These are phyloP conservation scores for Penicillium argentinense DNA, from an alignment of 495 filamentous ascomycete species.

Conservation along the genomic window DNA sequence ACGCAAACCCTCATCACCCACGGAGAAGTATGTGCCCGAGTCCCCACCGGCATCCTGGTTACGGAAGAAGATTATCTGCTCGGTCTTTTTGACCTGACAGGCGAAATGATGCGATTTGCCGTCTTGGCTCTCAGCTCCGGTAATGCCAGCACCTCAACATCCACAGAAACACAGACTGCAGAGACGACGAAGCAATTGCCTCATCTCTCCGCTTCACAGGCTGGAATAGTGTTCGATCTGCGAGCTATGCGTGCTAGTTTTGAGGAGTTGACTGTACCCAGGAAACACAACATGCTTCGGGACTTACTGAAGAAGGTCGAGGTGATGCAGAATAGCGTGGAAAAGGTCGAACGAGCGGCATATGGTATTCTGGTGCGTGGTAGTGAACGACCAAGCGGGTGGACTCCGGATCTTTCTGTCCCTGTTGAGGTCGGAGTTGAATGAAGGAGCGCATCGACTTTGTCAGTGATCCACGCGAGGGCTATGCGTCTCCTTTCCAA, in stretches of 20 bases:
- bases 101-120: conserved; percentile 95
- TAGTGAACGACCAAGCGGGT: conserved; percentile 84
- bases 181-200: neutral
- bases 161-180: conserved; percentile 21
- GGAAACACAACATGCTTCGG: conserved; percentile 46
- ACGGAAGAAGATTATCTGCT: conserved; percentile 85
- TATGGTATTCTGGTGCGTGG: conserved; percentile 87
- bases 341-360: conserved; percentile 88
- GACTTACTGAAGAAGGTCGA: conserved; percentile 78
- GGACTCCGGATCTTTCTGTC: conserved; percentile 77
- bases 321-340: conserved; percentile 84
- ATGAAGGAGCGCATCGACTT: too few relatives aligned
- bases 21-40: conserved; percentile 48
- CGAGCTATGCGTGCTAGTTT: conserved; percentile 69
- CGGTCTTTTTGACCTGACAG: conserved; percentile 87
- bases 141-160: conserved; percentile 17
- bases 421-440: conserved; percentile 46
- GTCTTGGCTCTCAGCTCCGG: conserved; percentile 61
- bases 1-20: conserved; percentile 71
- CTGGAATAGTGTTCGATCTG: conserved; percentile 68
- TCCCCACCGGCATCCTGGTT: conserved; percentile 59
- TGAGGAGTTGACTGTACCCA: conserved; percentile 63
- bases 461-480: too few relatives aligned
- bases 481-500: too few relatives aligned
- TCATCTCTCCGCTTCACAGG: conserved; percentile 25